A percentile compares a stretch with the other conserved stretches of the same genome.
phyloP scores from a whole-genome alignment of 2,329 filamentous ascomycete genomes.

The Sporothrix curviconia region DNA sequence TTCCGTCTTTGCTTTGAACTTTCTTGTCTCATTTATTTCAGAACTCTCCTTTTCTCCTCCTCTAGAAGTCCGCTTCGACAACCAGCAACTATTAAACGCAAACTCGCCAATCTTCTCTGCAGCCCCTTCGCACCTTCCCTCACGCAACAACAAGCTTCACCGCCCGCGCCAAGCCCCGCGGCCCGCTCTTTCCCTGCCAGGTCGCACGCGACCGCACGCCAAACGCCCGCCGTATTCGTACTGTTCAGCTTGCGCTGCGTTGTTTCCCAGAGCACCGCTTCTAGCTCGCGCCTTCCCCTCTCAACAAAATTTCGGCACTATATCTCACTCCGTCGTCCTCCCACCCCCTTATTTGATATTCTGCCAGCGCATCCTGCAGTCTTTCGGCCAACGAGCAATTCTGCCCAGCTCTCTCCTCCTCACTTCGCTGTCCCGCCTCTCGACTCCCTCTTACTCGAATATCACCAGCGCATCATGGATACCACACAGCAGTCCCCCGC shows the following conservation, averaged over 20 bases:
- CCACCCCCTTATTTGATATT: background rate
- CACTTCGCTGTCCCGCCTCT: too few relatives aligned
- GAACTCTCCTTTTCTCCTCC: too few relatives aligned
- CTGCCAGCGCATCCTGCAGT: background rate
- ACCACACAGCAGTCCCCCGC: constrained; percentile 20
- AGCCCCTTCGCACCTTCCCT: background rate
- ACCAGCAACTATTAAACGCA: too few relatives aligned
- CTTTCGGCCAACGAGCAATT: background rate
- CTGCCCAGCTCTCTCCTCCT: too few relatives aligned
- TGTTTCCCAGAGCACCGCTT: background rate
- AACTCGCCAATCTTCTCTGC: too few relatives aligned
- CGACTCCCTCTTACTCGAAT: background rate
- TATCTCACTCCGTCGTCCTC: background rate
- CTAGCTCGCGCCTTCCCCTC: background rate
- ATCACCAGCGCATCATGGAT: constrained; percentile 12
- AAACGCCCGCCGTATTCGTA: background rate
- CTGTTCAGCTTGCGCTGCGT: background rate
- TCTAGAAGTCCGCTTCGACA: too few relatives aligned
- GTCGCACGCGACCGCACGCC: background rate
- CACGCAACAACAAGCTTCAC: constrained; percentile 1
- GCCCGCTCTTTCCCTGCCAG: background rate
- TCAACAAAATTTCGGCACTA: background rate
- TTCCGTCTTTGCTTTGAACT: background rate
- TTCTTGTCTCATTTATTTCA: too few relatives aligned
- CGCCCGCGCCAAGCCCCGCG: background rate